These are phyloP conservation scores for Chondrus crispus DNA, from an alignment of 23 red algal genomes.

Conservation along the genomic window DNA sequence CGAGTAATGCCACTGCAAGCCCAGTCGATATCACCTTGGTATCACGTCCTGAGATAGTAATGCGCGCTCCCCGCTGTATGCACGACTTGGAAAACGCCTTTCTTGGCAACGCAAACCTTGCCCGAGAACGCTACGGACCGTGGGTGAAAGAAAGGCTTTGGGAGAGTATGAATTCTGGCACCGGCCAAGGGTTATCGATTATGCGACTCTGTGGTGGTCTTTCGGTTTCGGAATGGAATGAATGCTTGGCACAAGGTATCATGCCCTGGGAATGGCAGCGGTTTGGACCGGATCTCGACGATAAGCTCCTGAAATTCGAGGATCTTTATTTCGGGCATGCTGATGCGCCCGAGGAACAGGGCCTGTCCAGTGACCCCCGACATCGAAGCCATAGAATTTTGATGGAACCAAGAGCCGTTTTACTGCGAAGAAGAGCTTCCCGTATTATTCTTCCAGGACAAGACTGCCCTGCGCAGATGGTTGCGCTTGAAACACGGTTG, in stretches of 20 bases:
- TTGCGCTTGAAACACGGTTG: constrained; percentile 46
- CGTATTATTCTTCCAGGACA: constrained; percentile 34
- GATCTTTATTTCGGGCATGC: constrained; percentile 19
- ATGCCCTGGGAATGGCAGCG: constrained; percentile 27
- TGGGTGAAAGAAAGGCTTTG: constrained; percentile 14
- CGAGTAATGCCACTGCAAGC: constrained; percentile 6
- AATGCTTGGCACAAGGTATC: neutral
- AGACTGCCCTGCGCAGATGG: constrained; percentile 58
- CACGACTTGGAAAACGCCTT: neutral
- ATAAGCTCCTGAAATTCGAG: constrained; percentile 26
- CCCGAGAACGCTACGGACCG: constrained; percentile 28
- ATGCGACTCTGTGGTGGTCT: constrained; percentile 28
- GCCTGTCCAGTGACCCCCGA: neutral
- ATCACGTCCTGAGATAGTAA: constrained; percentile 33
- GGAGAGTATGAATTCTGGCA: neutral
- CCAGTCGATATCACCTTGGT: constrained; percentile 54
- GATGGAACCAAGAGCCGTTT: neutral
- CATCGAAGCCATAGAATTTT: constrained; percentile 32
- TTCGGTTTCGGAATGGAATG: constrained; percentile 29
- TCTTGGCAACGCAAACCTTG: neutral
- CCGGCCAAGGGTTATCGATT: neutral
- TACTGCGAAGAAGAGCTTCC: neutral
- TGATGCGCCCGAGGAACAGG: neutral
- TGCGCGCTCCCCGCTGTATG: constrained; percentile 31
- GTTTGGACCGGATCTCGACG: constrained; percentile 18